These are phyloP conservation scores for Rubia tinctorum DNA, from an alignment of 305 asterid genomes.

Conservation along the genomic window DNA sequence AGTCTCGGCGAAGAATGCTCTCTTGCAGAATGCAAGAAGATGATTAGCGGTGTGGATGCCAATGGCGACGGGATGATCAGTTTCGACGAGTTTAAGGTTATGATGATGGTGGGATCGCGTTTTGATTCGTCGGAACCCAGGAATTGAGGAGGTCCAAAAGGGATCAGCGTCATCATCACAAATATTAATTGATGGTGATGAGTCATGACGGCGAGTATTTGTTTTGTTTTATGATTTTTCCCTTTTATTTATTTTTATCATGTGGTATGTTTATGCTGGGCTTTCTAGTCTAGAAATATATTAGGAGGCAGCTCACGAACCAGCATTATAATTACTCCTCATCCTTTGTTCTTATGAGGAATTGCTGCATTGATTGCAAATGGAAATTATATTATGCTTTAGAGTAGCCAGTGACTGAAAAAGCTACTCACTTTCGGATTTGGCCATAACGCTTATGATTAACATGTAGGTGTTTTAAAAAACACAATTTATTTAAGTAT, in stretches of 20 bases:
- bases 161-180: neutral
- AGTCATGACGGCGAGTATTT: neutral
- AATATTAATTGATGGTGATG: constrained; percentile 2
- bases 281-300: neutral
- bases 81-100: constrained; percentile 88
- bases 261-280: neutral
- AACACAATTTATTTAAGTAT: too few species aligned
- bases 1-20: constrained; percentile 86
- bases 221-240: neutral
- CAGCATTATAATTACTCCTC: too few species aligned
- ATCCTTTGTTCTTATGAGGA: too few species aligned
- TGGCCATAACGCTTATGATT: too few species aligned
- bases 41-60: constrained; percentile 80
- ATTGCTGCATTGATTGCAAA: too few species aligned
- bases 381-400: constrained; percentile 6
- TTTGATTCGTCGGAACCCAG: constrained; percentile 26
- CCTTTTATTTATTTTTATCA: neutral
- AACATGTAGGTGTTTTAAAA: too few species aligned
- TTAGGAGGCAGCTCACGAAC: neutral
- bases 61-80: constrained; percentile 74
- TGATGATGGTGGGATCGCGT: constrained; percentile 72
- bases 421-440: too few species aligned
- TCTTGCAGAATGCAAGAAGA: constrained; percentile 67
- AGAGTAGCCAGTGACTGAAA: too few species aligned
- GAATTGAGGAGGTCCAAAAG: neutral